These are phyloP conservation scores for Termitomyces sp. DNA, from an alignment of 768 basidiomycete genomes.

Conservation along the genomic window DNA sequence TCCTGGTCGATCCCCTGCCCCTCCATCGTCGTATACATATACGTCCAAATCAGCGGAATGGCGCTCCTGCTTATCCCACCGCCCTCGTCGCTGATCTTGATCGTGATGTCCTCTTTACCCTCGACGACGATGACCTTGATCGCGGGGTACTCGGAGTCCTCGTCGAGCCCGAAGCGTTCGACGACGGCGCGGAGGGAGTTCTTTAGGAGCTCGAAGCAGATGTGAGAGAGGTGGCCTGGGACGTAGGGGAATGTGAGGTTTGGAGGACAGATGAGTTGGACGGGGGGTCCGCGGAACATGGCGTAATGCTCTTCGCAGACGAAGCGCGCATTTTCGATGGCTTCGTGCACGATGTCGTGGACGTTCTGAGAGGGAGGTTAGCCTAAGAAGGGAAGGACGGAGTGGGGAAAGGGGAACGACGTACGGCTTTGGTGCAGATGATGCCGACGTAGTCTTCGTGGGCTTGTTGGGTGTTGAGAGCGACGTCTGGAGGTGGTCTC, in stretches of 20 bases:
- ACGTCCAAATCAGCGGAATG: constrained; percentile 97
- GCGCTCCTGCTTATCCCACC: constrained; percentile 89
- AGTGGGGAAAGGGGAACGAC: constrained; percentile 26
- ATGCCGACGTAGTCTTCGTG: constrained; percentile 95
- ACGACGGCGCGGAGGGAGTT: constrained; percentile 97
- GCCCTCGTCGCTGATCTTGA: constrained; percentile 98
- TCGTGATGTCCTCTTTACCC: constrained; percentile 97
- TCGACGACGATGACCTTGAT: constrained; percentile 96
- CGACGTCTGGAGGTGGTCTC: constrained; percentile 63
- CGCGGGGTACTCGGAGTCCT: constrained; percentile 77
- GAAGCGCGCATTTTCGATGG: constrained; percentile 94
- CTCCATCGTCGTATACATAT: constrained; percentile 92
- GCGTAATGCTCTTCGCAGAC: constrained; percentile 96
- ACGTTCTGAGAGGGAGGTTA: constrained; percentile 58
- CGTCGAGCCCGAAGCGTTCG: constrained; percentile 82
- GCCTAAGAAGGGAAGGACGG: not conserved
- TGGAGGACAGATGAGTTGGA: constrained; percentile 91
- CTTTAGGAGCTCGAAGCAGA: constrained; percentile 95
- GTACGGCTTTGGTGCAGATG: constrained; percentile 87
- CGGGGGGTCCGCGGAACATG: constrained; percentile 93
- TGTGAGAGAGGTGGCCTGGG: constrained; percentile 94
- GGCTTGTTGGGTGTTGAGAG: constrained; percentile 86
- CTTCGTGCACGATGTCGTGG: constrained; percentile 96
- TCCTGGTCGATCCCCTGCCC: constrained; percentile 70
- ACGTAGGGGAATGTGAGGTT: constrained; percentile 91